Evolutionary conservation across 2,329 filamentous ascomycete genomes (phyloP).

Genomic region (Nigrograna mackinnonii): DNA sequence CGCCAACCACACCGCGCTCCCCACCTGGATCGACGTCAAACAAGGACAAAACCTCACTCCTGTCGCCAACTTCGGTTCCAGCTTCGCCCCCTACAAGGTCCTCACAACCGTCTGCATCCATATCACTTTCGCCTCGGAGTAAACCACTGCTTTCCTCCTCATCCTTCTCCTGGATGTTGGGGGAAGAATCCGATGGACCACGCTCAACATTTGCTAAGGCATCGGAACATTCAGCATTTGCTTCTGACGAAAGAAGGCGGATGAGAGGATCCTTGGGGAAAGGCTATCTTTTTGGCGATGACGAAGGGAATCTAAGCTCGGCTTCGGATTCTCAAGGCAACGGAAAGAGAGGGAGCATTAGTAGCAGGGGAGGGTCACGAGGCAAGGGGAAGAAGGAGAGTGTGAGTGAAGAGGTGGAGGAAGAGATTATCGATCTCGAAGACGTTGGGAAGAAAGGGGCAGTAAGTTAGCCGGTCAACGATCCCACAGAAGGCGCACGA

Average conservation of each 20-base stretch:
- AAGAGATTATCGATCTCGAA: conserved; percentile 41
- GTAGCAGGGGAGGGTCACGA: conserved; percentile 17
- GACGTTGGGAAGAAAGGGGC: conserved; percentile 36
- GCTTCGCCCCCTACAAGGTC: conserved; percentile 16
- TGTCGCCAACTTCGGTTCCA: conserved; percentile 11
- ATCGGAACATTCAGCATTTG: conserved; percentile 35
- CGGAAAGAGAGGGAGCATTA: conserved; percentile 22
- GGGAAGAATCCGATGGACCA: conserved; percentile 28
- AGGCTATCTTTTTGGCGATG: conserved; percentile 46
- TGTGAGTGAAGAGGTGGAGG: conserved; percentile 33
- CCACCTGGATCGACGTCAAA: conserved; percentile 5
- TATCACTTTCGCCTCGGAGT: conserved; percentile 44
- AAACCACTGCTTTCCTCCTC: conserved; percentile 72
- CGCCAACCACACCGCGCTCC: conserved; percentile 17
- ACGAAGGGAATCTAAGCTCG: conserved; percentile 34
- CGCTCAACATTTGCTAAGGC: conserved; percentile 5
- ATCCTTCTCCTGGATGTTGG: conserved; percentile 78
- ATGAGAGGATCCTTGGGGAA: conserved; percentile 34
- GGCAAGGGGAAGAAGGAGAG: conserved; percentile 22
- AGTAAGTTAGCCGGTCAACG: conserved; percentile 17
- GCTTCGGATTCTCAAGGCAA: conserved; percentile 9
- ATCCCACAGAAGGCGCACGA: neutral
- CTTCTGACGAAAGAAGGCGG: conserved; percentile 38
- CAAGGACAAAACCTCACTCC: conserved; percentile 9
- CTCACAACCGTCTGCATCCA: conserved; percentile 14